A percentile compares a stretch with the other conserved stretches of the same genome.
Conservation (phyloP, 805 yeast species). For the Sugiyamaella valdiviana region DNA sequence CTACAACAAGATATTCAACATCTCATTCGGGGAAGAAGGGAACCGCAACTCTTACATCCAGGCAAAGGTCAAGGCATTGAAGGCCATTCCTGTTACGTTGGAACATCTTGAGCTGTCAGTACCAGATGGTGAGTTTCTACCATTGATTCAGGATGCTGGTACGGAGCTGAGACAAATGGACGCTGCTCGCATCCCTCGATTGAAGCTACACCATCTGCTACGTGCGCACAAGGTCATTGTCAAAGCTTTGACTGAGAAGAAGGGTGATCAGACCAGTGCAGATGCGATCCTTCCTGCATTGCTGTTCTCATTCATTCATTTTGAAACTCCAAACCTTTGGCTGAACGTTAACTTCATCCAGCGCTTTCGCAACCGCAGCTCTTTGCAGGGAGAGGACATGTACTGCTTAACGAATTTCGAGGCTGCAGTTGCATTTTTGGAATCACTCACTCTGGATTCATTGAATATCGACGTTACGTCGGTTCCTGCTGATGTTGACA, state of each 20-base stretch:
- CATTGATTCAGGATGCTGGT: constrained; percentile 13
- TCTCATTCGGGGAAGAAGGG: constrained; percentile 26
- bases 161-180: constrained; percentile 21
- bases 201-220: constrained; percentile 31
- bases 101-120: constrained; percentile 28
- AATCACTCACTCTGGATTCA: constrained; percentile 29
- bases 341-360: constrained; percentile 34
- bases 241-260: constrained; percentile 21
- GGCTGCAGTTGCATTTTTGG: constrained; percentile 37
- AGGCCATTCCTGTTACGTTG: constrained; percentile 24
- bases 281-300: constrained; percentile 37
- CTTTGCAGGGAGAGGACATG: constrained; percentile 33
- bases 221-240: constrained; percentile 34
- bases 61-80: constrained; percentile 26
- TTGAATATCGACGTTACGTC: constrained; percentile 26
- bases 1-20: constrained; percentile 33
- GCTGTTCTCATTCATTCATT: constrained; percentile 30
- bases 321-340: constrained; percentile 30
- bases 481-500: constrained; percentile 15
- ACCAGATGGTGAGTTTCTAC: constrained; percentile 11
- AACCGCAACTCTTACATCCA: constrained; percentile 21
- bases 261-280: constrained; percentile 27
- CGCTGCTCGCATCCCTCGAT: constrained; percentile 30
- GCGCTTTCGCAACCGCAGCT: constrained; percentile 33
- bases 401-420: constrained; percentile 41